Percentiles rank a stretch among this genome's conserved stretches.
Evolutionary conservation across 805 yeast genomes (phyloP).

Genomic region (Tetrapisispora taiwanensis): DNA sequence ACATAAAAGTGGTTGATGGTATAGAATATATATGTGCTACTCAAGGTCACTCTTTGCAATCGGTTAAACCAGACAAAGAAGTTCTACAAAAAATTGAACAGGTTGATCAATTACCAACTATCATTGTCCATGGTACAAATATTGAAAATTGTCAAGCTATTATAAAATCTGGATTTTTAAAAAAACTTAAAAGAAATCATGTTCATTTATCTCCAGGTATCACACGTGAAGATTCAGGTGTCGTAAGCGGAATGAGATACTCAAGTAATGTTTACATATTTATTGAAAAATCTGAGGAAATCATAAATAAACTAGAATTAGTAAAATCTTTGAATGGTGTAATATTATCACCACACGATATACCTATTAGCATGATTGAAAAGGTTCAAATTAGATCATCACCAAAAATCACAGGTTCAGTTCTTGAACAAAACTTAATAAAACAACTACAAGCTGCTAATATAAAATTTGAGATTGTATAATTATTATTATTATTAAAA

Average conservation of each 20-base stretch:
- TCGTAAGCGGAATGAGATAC: slow-evolving; percentile 68
- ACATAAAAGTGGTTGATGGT: slow-evolving; percentile 29
- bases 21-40: slow-evolving; percentile 60
- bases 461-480: slow-evolving; percentile 3
- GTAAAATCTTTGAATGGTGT: slow-evolving; percentile 67
- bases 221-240: slow-evolving; percentile 34
- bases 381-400: slow-evolving; percentile 13
- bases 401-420: not conserved
- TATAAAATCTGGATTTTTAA: slow-evolving; percentile 44
- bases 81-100: slow-evolving; percentile 33
- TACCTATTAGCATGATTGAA: slow-evolving; percentile 17
- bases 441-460: slow-evolving; percentile 3
- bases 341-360: slow-evolving; percentile 53
- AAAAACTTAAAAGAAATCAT: slow-evolving; percentile 68
- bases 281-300: slow-evolving; percentile 43
- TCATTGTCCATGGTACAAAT: slow-evolving; percentile 76
- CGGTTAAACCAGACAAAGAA: slow-evolving; percentile 33
- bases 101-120: slow-evolving; percentile 36
- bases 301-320: slow-evolving; percentile 32
- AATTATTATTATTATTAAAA: too few species aligned
- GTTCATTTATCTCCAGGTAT: slow-evolving; percentile 70
- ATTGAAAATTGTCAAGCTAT: slow-evolving; percentile 38
- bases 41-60: slow-evolving; percentile 76
- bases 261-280: slow-evolving; percentile 47
- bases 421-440: slow-evolving; percentile 1